phyloP scores from a whole-genome alignment of 306 rosid species.

The Geum urbanum region DNA sequence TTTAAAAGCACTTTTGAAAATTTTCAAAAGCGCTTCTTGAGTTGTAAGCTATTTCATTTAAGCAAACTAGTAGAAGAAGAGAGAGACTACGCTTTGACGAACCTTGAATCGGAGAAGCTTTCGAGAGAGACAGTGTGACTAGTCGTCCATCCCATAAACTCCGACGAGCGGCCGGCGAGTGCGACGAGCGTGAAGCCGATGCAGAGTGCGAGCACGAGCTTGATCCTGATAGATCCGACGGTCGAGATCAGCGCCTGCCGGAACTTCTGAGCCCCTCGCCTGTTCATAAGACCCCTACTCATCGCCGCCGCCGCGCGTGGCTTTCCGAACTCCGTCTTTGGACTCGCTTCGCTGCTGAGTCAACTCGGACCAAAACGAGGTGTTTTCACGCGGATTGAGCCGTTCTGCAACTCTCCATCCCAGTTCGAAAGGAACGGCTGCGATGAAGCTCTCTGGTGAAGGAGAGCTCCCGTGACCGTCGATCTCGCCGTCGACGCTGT shows the following conservation, averaged over 20 bases:
- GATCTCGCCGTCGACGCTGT: neutral
- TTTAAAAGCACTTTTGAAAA: too few relatives aligned
- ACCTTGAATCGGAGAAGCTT: constrained; percentile 55
- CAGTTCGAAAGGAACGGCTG: constrained; percentile 11
- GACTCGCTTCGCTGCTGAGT: neutral
- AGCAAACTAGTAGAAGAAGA: too few relatives aligned
- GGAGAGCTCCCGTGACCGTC: neutral
- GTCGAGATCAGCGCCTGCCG: constrained; percentile 52
- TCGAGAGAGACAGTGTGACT: constrained; percentile 23
- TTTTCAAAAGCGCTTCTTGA: too few relatives aligned
- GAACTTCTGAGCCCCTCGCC: constrained; percentile 64
- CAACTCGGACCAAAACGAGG: neutral
- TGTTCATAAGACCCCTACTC: constrained; percentile 66
- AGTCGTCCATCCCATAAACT: constrained; percentile 54
- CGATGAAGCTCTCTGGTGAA: neutral
- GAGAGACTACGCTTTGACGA: constrained; percentile 1
- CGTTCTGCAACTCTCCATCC: neutral
- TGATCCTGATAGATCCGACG: constrained; percentile 69
- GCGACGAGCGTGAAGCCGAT: constrained; percentile 50
- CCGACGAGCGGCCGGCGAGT: constrained; percentile 46
- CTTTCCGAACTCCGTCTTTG: neutral
- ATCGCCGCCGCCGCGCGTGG: constrained; percentile 26
- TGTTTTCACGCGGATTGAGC: neutral
- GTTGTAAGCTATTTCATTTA: too few relatives aligned
- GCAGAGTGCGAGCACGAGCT: constrained; percentile 60